A percentile compares a stretch with the other conserved stretches of the same genome.
These are phyloP conservation scores for Ambrosia hybrid DNA, from an alignment of 140 eudicot genomes.

Conservation along the genomic window DNA sequence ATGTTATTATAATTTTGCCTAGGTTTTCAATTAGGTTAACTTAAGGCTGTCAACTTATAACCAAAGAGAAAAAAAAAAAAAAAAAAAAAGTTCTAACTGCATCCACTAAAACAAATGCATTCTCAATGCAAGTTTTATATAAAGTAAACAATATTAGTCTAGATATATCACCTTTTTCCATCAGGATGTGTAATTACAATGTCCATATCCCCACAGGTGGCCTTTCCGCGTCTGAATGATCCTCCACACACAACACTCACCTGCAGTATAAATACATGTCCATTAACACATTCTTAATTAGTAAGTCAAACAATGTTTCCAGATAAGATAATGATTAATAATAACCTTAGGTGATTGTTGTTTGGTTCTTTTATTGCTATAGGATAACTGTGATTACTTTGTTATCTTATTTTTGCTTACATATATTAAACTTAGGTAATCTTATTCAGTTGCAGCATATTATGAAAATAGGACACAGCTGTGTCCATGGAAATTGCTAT, in stretches of 20 bases:
- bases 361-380: neutral
- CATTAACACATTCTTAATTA: neutral
- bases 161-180: slow-evolving; percentile 64
- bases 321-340: neutral
- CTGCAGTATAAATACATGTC: slow-evolving; percentile 32
- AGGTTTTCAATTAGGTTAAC: neutral
- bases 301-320: neutral
- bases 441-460: neutral
- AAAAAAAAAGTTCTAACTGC: neutral
- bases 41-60: neutral
- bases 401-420: neutral
- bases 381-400: neutral
- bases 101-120: neutral
- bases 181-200: slow-evolving; percentile 91
- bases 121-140: neutral
- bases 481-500: no score
- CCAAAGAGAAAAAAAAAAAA: neutral
- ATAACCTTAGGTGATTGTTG: neutral
- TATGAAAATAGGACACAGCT: neutral
- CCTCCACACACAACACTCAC: slow-evolving; percentile 83
- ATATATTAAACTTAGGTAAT: neutral
- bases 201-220: slow-evolving; percentile 94
- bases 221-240: slow-evolving; percentile 92
- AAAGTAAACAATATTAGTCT: slow-evolving; percentile 10
- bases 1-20: neutral